Base-by-base conservation (phyloP, 441 rosid species). In the Erysimum cheiri region DNA sequence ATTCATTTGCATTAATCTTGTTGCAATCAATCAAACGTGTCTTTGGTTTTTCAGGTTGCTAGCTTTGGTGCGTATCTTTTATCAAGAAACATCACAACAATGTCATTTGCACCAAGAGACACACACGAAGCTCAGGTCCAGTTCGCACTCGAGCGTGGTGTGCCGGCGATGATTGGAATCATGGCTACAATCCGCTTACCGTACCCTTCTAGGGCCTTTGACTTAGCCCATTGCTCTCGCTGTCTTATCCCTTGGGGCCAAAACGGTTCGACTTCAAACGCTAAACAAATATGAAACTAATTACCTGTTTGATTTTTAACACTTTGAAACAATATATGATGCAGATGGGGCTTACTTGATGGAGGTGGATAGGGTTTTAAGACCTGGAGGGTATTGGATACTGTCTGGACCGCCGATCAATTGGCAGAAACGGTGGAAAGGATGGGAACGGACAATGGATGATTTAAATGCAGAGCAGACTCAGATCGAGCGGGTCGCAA, bases 201-300 rank as follows among this genome's bases (percentile, higher is more conserved):
- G 1, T 86, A 86, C 61, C 93, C 93, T 11, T 80, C 91, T 4
- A 69, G 91, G 58, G 85, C 89, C 53, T 88, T 88, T 52, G 91
- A 86, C 77, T 78, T 88, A 85, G 93, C 93, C 1, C 93, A 86
- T 62, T 88, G 93, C 76, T 88, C 91, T 59, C 88, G 93, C 11
- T 88, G 93, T 68, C 90, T 88, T 75, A 86, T 88, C 35, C 90
- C 90, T 3, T 88, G 93, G 93, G 89, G 82, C 33, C 67, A 67
- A 35, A 49, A 78, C 5, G 88, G 93, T 87, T 61, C 3, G 60
- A 44, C 22, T 62, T 46, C 46, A 47, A 29, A 19, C 49, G 26
- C 32, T 43, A 26, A 29, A 32, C 7, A 14, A 14, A 28, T 14
- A 11, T 11, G 14, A 44, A 33, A 17, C 3, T 12, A n/a, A 4